These are phyloP conservation scores for Eudorina sp. DNA, from an alignment of 139 green algal genomes.

Conservation along the genomic window DNA sequence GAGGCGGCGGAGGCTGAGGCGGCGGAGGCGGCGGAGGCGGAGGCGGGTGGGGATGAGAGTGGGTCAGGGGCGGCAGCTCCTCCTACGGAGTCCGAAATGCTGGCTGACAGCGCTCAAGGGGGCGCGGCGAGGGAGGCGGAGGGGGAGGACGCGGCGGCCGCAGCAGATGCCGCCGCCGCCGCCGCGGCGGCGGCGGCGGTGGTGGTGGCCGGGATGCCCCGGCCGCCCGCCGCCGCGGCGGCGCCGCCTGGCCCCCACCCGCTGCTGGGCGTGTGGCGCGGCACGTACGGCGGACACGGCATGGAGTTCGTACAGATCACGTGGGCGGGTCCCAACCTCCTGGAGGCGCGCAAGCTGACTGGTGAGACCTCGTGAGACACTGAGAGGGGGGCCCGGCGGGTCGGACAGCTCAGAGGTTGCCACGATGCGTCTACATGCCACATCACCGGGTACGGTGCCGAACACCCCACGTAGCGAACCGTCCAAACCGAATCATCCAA, in stretches of 20 bases:
- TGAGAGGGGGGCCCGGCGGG: background rate
- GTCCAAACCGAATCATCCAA: no score
- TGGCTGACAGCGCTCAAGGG: background rate
- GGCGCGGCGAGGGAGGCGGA: background rate
- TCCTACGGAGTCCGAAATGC: background rate
- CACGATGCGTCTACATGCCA: no score
- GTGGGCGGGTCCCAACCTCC: background rate
- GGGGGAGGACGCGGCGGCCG: background rate
- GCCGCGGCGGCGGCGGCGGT: background rate
- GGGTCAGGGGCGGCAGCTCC: background rate
- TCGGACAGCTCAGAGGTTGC: no score
- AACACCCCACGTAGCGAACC: background rate
- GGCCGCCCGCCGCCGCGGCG: background rate
- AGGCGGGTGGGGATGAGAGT: no score
- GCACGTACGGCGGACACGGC: slow-evolving; percentile 25
- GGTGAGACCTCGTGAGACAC: background rate
- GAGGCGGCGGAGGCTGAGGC: no score
- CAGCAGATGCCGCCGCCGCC: background rate
- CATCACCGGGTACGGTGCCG: background rate
- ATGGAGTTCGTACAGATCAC: background rate
- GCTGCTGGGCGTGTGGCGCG: slow-evolving; percentile 24
- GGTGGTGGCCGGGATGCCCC: background rate
- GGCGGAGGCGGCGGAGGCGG: no score
- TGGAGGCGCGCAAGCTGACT: slow-evolving; percentile 7
- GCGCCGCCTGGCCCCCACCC: background rate